These are phyloP conservation scores for Smithsoniella earleae DNA, from an alignment of 163 green algal genomes.

Conservation along the genomic window DNA sequence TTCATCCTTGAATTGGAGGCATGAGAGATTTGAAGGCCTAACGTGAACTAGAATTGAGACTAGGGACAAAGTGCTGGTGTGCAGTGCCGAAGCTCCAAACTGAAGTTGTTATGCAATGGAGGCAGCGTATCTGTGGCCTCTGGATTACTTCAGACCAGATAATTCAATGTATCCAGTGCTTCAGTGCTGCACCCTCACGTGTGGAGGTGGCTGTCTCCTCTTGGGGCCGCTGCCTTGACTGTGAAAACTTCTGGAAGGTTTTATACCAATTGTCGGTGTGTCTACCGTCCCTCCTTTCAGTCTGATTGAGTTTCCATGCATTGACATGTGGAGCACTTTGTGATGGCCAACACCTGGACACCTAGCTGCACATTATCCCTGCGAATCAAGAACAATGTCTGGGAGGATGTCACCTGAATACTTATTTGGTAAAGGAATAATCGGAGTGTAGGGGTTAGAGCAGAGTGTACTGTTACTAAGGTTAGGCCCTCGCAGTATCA, in stretches of 20 bases:
- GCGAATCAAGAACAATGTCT: too few species aligned
- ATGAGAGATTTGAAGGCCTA: too few species aligned
- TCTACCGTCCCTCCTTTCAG: too few species aligned
- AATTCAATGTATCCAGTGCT: neutral
- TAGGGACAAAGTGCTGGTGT: too few species aligned
- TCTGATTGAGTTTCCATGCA: too few species aligned
- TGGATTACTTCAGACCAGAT: conserved; percentile 1
- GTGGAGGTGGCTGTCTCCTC: neutral
- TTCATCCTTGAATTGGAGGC: too few species aligned
- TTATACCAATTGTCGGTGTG: neutral
- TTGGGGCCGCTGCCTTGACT: conserved; percentile 9
- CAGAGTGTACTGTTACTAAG: neutral
- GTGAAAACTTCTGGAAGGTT: neutral
- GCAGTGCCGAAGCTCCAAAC: neutral
- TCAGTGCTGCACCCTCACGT: neutral
- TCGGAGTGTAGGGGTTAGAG: neutral
- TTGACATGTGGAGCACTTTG: too few species aligned
- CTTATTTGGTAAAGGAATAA: too few species aligned
- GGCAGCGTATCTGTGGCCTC: neutral
- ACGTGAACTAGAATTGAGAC: too few species aligned
- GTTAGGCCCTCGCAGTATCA: neutral
- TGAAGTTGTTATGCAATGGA: neutral
- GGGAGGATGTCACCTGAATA: too few species aligned
- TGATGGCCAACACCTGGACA: too few species aligned
- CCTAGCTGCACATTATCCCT: too few species aligned